A percentile compares a stretch with the other conserved stretches of the same genome.
Conservation (phyloP, 805 yeast genomes). For the Clavispora asparagi region DNA sequence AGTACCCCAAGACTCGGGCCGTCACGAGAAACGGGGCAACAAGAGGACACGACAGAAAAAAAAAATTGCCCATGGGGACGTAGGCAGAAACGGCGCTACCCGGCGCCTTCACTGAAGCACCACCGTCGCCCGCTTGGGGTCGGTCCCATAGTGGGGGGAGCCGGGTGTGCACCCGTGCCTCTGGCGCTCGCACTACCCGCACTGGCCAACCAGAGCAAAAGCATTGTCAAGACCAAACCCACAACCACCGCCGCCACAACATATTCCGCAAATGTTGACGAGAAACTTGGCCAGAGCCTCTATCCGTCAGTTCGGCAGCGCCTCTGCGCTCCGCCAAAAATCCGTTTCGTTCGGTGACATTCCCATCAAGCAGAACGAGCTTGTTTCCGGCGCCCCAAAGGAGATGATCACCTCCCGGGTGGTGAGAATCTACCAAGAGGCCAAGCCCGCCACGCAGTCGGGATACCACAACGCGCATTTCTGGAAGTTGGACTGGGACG, state of each 20-base stretch:
- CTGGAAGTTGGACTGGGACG: slow-evolving; percentile 86
- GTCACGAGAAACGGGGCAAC: too few relatives aligned
- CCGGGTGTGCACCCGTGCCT: not conserved
- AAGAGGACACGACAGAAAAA: too few relatives aligned
- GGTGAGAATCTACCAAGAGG: slow-evolving; percentile 71
- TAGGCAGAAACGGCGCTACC: too few relatives aligned
- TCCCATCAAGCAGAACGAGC: slow-evolving; percentile 42
- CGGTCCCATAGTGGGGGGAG: too few relatives aligned
- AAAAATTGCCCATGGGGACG: too few relatives aligned
- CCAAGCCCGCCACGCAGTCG: slow-evolving; percentile 79
- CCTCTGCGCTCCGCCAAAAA: slow-evolving; percentile 15
- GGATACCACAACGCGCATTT: slow-evolving; percentile 48
- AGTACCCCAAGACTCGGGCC: too few relatives aligned
- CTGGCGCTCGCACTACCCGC: slow-evolving; percentile 6
- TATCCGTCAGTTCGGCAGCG: slow-evolving; percentile 22
- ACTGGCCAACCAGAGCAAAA: slow-evolving; percentile 16
- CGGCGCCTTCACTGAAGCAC: too few relatives aligned
- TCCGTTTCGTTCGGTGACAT: slow-evolving; percentile 21
- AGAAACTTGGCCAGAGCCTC: slow-evolving; percentile 18
- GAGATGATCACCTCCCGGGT: slow-evolving; percentile 58
- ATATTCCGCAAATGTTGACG: slow-evolving; percentile 17
- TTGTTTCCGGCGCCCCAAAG: slow-evolving; percentile 72
- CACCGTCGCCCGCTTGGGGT: too few relatives aligned
- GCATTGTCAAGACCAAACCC: not conserved
- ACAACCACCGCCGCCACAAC: not conserved